These are phyloP conservation scores for Racocetra persica DNA, from an alignment of 371 early-diverging fungal species.

Conservation along the genomic window DNA sequence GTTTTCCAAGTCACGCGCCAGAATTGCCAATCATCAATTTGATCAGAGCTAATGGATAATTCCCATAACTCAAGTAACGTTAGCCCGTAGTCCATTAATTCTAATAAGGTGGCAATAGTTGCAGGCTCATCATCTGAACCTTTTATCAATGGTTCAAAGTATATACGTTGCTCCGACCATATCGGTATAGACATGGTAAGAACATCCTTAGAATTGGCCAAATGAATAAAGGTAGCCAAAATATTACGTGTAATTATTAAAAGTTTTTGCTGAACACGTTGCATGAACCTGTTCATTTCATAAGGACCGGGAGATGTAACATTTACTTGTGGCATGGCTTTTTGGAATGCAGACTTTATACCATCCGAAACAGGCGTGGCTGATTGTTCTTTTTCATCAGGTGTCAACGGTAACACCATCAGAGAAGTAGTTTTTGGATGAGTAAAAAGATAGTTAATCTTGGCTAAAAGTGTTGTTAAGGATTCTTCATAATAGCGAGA, in stretches of 20 bases:
- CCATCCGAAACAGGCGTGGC: neutral
- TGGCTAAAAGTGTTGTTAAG: slow-evolving; percentile 23
- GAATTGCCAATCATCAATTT: slow-evolving; percentile 25
- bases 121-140: slow-evolving; percentile 27
- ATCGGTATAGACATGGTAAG: slow-evolving; percentile 11
- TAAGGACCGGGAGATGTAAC: neutral
- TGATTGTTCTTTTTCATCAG: slow-evolving; percentile 32
- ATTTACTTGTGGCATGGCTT: neutral
- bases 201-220: slow-evolving; percentile 26
- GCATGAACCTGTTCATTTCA: slow-evolving; percentile 31
- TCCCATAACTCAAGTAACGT: slow-evolving; percentile 34
- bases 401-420: slow-evolving; percentile 6
- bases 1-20: slow-evolving; percentile 40
- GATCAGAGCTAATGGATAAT: neutral
- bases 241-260: slow-evolving; percentile 38
- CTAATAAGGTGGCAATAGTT: slow-evolving; percentile 33
- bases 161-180: slow-evolving; percentile 10
- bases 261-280: slow-evolving; percentile 37
- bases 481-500: slow-evolving; percentile 16
- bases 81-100: slow-evolving; percentile 28
- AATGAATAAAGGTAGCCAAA: slow-evolving; percentile 25
- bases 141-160: slow-evolving; percentile 35
- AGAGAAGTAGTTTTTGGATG: slow-evolving; percentile 39
- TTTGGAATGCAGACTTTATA: slow-evolving; percentile 21
- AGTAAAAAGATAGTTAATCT: slow-evolving; percentile 31